phyloP scores from a whole-genome alignment of 768 basidiomycete species.

The Coprinopsis strossmayeri region DNA sequence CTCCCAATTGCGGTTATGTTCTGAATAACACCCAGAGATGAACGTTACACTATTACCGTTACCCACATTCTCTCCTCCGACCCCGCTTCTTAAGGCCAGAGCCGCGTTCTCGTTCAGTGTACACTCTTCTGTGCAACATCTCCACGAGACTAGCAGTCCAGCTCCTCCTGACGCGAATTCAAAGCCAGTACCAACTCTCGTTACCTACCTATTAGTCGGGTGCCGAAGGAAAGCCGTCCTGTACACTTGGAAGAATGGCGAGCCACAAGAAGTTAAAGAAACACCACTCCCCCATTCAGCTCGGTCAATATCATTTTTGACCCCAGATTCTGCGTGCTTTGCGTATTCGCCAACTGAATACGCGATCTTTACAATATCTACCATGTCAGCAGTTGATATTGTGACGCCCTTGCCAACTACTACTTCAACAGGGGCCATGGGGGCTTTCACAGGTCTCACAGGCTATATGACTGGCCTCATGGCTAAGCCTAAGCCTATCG shows the following conservation, averaged over 20 bases:
- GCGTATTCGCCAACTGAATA: conserved; percentile 78
- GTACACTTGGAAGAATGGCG: conserved; percentile 83
- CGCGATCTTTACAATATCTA: conserved; percentile 63
- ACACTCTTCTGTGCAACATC: conserved; percentile 52
- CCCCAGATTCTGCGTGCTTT: conserved; percentile 55
- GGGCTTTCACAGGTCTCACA: conserved; percentile 71
- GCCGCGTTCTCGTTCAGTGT: conserved; percentile 79
- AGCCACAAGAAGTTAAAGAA: conserved; percentile 78
- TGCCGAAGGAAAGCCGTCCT: conserved; percentile 81
- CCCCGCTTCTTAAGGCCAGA: conserved; percentile 69
- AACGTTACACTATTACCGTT: conserved; percentile 70
- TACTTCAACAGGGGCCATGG: conserved; percentile 48
- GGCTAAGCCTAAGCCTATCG: conserved; percentile 62
- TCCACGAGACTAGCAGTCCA: conserved; percentile 3
- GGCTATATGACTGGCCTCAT: conserved; percentile 86
- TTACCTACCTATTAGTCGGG: conserved; percentile 80
- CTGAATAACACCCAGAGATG: conserved; percentile 43
- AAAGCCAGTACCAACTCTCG: conserved; percentile 52
- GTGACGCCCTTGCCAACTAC: conserved; percentile 40
- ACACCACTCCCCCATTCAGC: conserved; percentile 81
- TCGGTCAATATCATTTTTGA: conserved; percentile 73
- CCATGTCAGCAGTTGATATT: conserved; percentile 52
- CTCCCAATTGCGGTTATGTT: too few relatives aligned
- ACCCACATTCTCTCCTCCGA: conserved; percentile 64
- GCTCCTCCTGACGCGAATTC: conserved; percentile 10